A percentile compares a stretch with the other conserved stretches of the same genome.
These are phyloP conservation scores for Aspergillus quadrilineatus DNA, from an alignment of 2,329 filamentous ascomycete species.

Conservation along the genomic window DNA sequence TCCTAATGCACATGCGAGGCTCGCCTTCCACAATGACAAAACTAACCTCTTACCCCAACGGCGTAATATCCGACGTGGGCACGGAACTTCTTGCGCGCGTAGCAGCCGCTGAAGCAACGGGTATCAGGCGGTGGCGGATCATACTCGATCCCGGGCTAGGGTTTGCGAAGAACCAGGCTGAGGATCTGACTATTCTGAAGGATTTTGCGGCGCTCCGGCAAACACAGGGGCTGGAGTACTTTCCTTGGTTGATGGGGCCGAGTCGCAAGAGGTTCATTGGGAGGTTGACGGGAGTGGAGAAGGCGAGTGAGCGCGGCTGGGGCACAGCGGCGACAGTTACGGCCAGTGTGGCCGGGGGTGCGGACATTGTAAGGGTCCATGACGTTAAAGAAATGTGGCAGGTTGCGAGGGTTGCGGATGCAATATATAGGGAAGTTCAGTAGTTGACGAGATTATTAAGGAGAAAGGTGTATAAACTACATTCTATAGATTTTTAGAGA, in stretches of 20 bases:
- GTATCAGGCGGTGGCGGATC: slow-evolving; percentile 88
- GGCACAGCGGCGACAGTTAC: slow-evolving; percentile 88
- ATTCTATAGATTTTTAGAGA: slow-evolving; percentile 1
- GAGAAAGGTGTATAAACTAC: not conserved
- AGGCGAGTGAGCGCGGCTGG: slow-evolving; percentile 70
- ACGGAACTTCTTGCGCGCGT: slow-evolving; percentile 70
- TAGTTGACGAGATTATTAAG: not conserved
- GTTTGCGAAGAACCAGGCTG: slow-evolving; percentile 79
- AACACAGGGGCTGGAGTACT: slow-evolving; percentile 47
- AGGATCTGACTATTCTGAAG: slow-evolving; percentile 79
- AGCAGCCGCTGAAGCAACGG: slow-evolving; percentile 72
- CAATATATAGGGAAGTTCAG: slow-evolving; percentile 67
- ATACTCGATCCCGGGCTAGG: slow-evolving; percentile 91
- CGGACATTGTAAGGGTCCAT: slow-evolving; percentile 89
- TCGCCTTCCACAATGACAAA: slow-evolving; percentile 77
- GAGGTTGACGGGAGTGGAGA: slow-evolving; percentile 70
- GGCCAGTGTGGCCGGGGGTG: slow-evolving; percentile 80
- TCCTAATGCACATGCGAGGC: slow-evolving; percentile 92
- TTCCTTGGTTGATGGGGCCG: slow-evolving; percentile 87
- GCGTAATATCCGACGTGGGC: slow-evolving; percentile 64
- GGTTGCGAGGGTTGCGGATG: slow-evolving; percentile 84
- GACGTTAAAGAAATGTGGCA: slow-evolving; percentile 83
- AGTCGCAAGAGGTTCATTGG: slow-evolving; percentile 92
- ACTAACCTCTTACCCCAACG: slow-evolving; percentile 66
- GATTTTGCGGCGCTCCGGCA: slow-evolving; percentile 62